A percentile compares a stretch with the other conserved stretches of the same genome.
phyloP scores from a whole-genome alignment of 2,329 filamentous ascomycete genomes.

The Xylariaceae sp. region DNA sequence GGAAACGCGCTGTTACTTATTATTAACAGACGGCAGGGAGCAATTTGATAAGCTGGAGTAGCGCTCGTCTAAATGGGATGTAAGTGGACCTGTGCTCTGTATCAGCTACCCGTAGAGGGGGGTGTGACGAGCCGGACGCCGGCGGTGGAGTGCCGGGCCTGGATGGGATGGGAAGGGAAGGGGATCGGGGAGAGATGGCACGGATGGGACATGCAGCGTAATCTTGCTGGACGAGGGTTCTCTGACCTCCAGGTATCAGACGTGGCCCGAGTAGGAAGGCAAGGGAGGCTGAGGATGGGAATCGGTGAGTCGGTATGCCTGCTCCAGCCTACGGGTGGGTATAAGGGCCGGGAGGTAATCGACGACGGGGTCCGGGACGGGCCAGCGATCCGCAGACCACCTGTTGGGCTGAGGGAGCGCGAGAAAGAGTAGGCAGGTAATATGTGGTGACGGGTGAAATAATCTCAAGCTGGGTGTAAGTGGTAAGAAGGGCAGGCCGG shows the following conservation, averaged over 20 bases:
- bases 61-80: conserved; percentile 1
- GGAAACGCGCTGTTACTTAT: no score
- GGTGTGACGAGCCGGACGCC: not conserved
- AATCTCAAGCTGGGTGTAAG: not conserved
- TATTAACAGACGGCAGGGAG: no score
- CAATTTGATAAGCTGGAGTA: conserved; percentile 6
- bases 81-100: conserved; percentile 1
- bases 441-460: no score
- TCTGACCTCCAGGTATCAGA: conserved; percentile 1
- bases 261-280: conserved; percentile 6
- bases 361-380: not conserved
- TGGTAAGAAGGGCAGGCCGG: not conserved
- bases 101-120: no score
- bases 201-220: not conserved
- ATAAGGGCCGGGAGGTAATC: not conserved
- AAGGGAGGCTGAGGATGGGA: conserved; percentile 11
- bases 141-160: not conserved
- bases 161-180: not conserved
- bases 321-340: not conserved
- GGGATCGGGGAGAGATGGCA: not conserved
- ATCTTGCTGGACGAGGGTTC: not conserved
- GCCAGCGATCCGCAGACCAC: not conserved
- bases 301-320: no score
- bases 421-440: not conserved
- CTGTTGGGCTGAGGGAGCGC: not conserved